Percentiles rank a stretch among this genome's conserved stretches.
Conservation (phyloP, 1,284 basidiomycete genomes). For the Marasmius fiardii region DNA sequence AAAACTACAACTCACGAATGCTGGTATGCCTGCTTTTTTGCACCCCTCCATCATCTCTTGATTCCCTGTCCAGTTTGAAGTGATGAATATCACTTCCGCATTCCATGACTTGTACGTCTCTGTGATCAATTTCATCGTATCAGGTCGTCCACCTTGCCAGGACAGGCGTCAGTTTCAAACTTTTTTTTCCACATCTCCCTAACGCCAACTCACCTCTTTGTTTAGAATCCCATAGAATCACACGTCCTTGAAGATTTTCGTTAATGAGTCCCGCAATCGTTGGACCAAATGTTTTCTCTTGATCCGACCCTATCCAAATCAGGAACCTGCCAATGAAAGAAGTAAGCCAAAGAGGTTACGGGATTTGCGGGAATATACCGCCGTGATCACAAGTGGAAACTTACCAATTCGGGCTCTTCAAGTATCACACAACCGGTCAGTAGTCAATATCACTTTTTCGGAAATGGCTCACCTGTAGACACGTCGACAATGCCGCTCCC, state of each 20-base stretch:
- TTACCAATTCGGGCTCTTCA: background rate
- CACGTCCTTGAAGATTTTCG: conserved; percentile 63
- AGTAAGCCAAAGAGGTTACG: conserved; percentile 8
- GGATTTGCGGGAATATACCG: background rate
- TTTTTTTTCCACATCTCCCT: background rate
- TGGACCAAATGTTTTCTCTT: conserved; percentile 75
- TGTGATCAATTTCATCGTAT: conserved; percentile 72
- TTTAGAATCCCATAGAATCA: conserved; percentile 72
- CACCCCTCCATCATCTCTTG: conserved; percentile 76
- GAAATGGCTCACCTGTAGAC: conserved; percentile 58
- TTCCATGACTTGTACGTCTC: conserved; percentile 64
- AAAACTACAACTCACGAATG: conserved; percentile 53
- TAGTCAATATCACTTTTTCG: no score
- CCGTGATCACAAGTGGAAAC: background rate
- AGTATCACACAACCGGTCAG: no score
- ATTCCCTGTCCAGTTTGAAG: conserved; percentile 72
- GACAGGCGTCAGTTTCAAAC: background rate
- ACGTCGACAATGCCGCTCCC: conserved; percentile 72
- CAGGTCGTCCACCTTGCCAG: conserved; percentile 50
- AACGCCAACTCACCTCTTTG: conserved; percentile 36
- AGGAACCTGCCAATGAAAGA: conserved; percentile 9
- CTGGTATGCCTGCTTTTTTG: conserved; percentile 67
- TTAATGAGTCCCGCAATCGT: conserved; percentile 69
- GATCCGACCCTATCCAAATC: conserved; percentile 56
- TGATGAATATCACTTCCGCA: conserved; percentile 78